phyloP scores from a whole-genome alignment of 192 early-diverging fungal species.

The Jimgerdemannia flammicorona region DNA sequence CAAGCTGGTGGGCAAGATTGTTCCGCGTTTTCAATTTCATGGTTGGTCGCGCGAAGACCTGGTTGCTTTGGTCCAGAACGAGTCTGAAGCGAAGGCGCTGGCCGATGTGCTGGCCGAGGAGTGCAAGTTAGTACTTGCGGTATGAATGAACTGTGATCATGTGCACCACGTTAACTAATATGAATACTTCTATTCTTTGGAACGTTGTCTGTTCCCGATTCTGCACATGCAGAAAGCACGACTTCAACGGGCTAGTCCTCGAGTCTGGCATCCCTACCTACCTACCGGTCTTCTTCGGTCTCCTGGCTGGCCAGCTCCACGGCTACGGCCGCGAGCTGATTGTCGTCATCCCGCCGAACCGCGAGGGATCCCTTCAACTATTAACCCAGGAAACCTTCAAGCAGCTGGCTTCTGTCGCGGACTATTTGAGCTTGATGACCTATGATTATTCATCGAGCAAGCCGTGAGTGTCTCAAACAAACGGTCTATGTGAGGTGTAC shows the following conservation, averaged over 20 bases:
- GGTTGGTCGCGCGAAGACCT: constrained; percentile 19
- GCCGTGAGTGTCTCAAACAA: constrained; percentile 4
- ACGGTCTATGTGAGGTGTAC: background rate
- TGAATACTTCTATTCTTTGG: background rate
- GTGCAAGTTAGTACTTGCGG: constrained; percentile 19
- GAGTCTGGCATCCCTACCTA: constrained; percentile 21
- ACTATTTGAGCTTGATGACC: constrained; percentile 34
- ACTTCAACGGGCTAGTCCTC: constrained; percentile 29
- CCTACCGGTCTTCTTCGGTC: constrained; percentile 14
- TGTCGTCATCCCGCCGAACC: constrained; percentile 24
- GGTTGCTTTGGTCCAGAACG: constrained; percentile 12
- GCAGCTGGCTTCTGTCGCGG: constrained; percentile 16
- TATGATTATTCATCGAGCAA: constrained; percentile 31
- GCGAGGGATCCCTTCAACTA: constrained; percentile 9
- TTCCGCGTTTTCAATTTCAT: constrained; percentile 32
- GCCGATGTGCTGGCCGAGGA: constrained; percentile 18
- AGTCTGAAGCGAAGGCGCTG: constrained; percentile 11
- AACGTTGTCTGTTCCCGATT: background rate
- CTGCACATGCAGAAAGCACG: constrained; percentile 17
- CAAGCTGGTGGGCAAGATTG: constrained; percentile 23
- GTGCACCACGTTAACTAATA: background rate
- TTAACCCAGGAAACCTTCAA: constrained; percentile 12
- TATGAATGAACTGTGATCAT: no score
- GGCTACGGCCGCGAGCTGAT: constrained; percentile 15
- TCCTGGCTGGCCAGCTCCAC: constrained; percentile 13